A percentile compares a stretch with the other conserved stretches of the same genome.
Conservation (phyloP, 176 grass and related monocot genomes). For the Eragrostis curvula region DNA sequence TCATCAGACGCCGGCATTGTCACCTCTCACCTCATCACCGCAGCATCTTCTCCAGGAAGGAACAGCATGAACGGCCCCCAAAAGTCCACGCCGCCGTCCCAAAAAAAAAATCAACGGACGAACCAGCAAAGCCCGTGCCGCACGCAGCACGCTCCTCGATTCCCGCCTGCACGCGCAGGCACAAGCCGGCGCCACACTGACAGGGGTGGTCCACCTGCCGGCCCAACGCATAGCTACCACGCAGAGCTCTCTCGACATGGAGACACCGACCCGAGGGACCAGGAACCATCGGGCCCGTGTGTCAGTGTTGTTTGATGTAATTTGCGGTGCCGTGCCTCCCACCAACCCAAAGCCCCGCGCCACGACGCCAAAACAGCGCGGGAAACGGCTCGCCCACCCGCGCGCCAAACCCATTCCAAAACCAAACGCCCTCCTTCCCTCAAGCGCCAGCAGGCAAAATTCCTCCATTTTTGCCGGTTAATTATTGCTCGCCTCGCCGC, state of each 20-base stretch:
- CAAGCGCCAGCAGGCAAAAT: neutral
- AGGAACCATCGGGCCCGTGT: accelerated
- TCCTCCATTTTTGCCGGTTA: neutral
- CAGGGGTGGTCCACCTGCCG: neutral
- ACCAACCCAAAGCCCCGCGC: neutral
- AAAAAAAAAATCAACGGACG: neutral
- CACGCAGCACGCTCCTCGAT: conserved; percentile 15
- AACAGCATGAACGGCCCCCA: neutral
- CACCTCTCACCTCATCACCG: neutral
- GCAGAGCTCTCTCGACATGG: neutral
- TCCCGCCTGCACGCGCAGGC: conserved; percentile 5
- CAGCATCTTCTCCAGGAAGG: conserved; percentile 20
- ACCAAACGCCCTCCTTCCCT: neutral
- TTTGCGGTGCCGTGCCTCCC: neutral
- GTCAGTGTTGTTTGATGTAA: neutral
- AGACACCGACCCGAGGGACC: neutral
- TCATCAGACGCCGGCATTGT: neutral
- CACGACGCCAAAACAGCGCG: conserved; percentile 44
- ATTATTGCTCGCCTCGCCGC: conserved; percentile 42
- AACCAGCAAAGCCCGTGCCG: neutral
- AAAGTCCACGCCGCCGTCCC: conserved; percentile 30
- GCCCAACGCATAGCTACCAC: neutral
- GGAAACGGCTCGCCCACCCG: conserved; percentile 33
- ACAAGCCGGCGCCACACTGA: conserved; percentile 6
- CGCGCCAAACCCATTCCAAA: conserved; percentile 50